Percentiles rank a stretch among this genome's conserved stretches.
Evolutionary conservation across 345 rosid species (phyloP).

Genomic region (Linum lewisii): DNA sequence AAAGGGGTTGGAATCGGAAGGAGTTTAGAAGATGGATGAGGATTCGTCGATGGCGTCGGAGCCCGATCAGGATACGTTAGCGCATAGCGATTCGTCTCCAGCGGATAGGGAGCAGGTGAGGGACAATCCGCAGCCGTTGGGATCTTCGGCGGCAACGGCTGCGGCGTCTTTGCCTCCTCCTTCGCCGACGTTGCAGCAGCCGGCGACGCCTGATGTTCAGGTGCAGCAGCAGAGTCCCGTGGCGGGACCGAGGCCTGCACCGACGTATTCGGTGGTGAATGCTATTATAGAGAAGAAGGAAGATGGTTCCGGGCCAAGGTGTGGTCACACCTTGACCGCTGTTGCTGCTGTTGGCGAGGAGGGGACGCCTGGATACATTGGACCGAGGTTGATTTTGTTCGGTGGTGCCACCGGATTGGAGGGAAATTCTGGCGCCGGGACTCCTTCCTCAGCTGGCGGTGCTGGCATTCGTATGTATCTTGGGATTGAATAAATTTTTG

Average conservation of each 20-base stretch:
- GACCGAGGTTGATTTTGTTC: slow-evolving; percentile 81
- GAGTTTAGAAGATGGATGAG: slow-evolving; percentile 43
- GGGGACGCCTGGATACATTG: slow-evolving; percentile 64
- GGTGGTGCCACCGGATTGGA: slow-evolving; percentile 98
- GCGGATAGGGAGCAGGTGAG: slow-evolving; percentile 37
- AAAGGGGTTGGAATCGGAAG: slow-evolving; percentile 15
- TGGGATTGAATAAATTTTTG: slow-evolving; percentile 8
- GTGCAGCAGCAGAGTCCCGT: slow-evolving; percentile 33
- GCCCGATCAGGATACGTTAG: slow-evolving; percentile 50
- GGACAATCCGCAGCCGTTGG: slow-evolving; percentile 34
- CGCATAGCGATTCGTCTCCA: slow-evolving; percentile 15
- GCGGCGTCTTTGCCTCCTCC: slow-evolving; percentile 14
- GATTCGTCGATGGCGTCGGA: slow-evolving; percentile 65
- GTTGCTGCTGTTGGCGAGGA: slow-evolving; percentile 96
- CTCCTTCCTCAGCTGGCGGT: slow-evolving; percentile 93
- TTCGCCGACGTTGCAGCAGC: slow-evolving; percentile 23
- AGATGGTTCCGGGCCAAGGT: slow-evolving; percentile 95
- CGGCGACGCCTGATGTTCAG: slow-evolving; percentile 17
- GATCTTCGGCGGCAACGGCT: slow-evolving; percentile 17
- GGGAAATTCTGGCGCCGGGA: slow-evolving; percentile 81
- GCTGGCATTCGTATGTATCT: slow-evolving; percentile 80
- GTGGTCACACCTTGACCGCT: slow-evolving; percentile 91
- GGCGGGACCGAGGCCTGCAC: slow-evolving; percentile 87
- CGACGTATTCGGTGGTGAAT: slow-evolving; percentile 70
- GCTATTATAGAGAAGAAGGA: slow-evolving; percentile 79